Evolutionary conservation across 2,329 filamentous ascomycete species (phyloP), one percentile per base, ranked within the genome.

Genomic region (Cephalotrichum gorgonifer): DNA sequence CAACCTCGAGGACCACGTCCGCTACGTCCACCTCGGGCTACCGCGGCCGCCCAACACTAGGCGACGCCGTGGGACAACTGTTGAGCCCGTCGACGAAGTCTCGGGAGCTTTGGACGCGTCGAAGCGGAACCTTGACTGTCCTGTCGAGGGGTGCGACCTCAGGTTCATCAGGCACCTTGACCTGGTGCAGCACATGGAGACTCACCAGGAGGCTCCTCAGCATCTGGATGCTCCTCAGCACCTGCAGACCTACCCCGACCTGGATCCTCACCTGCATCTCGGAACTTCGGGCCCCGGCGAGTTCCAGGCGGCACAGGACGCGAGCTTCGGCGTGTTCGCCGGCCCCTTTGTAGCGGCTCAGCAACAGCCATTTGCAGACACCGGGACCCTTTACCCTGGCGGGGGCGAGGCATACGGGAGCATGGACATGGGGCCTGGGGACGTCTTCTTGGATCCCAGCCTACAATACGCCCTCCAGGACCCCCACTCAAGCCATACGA

Each of bases 1-100:
- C 17, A 81, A 81, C 27, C 74, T 96, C 0, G 86, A 91, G 62
- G 85, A 93, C 55, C 91, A 97, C 61, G 75, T 96, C 42, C 82
- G 87, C 20, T 88, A 85, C 44, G 78, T 87, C 22, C 91, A 97
- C 62, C 70, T 95, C 25, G 80, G 82, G n/a, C 59, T 65, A 15
- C 65, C 71, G 49, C 70, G 76, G 12, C 72, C 73, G 17, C 15
- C 42, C 9, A 39, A 43, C 12, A n/a, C 26, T 8, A 60, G 58
- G 47, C 42, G 52, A 25, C 25, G 20, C 20, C 20, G 41, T 45
- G 30, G 43, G 46, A 12, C 50, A 50, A 22, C 33, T 43, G 14
- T 14, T 11, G 41, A 11, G 15, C 22, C 41, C 4, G 6, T 76
- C 22, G 67, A 72, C 26, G 66, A 70, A 42, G 55, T 76, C 9